These are phyloP conservation scores for Yamadazyma siamensis DNA, from an alignment of 1,139 yeast species.

Conservation along the genomic window DNA sequence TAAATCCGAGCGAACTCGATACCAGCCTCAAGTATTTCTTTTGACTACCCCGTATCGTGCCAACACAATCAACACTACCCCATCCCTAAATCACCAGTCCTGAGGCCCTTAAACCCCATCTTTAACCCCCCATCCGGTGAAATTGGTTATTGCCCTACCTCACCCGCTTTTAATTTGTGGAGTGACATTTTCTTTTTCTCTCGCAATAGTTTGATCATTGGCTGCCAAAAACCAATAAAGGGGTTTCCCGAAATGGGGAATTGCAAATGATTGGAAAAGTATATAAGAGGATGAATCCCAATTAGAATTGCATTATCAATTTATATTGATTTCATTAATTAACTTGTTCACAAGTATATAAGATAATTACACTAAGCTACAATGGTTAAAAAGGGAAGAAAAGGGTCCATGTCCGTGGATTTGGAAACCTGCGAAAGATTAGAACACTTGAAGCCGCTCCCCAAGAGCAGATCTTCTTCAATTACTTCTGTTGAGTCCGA, in stretches of 20 bases:
- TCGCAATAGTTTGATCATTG: conserved; percentile 3
- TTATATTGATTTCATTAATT: neutral
- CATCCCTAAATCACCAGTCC: too few species aligned
- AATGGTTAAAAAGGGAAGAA: conserved; percentile 26
- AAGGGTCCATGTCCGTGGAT: conserved; percentile 23
- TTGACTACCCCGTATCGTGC: too few species aligned
- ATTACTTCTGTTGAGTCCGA: conserved; percentile 36
- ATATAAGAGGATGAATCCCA: conserved; percentile 1
- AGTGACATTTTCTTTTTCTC: conserved; percentile 10
- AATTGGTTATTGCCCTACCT: too few species aligned
- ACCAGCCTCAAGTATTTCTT: too few species aligned
- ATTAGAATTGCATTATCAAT: neutral
- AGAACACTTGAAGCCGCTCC: conserved; percentile 38
- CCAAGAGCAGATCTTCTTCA: conserved; percentile 31
- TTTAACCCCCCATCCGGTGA: too few species aligned
- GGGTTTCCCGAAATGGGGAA: too few species aligned
- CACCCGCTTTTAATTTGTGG: too few species aligned
- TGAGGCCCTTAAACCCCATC: too few species aligned
- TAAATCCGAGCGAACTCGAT: too few species aligned
- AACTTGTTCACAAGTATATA: conserved; percentile 8
- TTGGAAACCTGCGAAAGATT: conserved; percentile 39
- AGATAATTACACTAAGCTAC: conserved; percentile 2
- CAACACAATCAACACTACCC: too few species aligned
- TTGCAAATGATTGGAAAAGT: conserved; percentile 1
- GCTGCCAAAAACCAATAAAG: conserved; percentile 3